Conservation (phyloP, 139 green algal species). For the Desmodesmus armatus region DNA sequence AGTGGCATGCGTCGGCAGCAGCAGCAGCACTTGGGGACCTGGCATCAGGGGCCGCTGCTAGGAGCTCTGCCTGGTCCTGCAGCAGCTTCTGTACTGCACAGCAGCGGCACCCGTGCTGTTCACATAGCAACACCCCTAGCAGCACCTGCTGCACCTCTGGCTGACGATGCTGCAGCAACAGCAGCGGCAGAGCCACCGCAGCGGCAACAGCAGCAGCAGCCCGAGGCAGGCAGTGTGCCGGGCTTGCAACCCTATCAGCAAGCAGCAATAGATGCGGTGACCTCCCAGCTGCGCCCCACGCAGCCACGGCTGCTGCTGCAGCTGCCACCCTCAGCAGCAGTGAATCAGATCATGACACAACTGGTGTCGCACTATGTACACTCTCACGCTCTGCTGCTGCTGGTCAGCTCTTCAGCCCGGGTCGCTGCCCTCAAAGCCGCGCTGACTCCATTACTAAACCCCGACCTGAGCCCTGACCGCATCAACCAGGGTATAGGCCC, state of each 20-base stretch:
- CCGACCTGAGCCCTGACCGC: too few species aligned
- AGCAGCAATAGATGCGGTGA: not conserved
- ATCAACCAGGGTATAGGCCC: not conserved
- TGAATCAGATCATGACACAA: constrained; percentile 5
- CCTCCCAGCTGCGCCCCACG: not conserved
- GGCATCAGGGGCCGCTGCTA: too few species aligned
- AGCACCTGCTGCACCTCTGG: not conserved
- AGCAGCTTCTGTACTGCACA: too few species aligned
- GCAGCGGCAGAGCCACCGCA: constrained; percentile 1
- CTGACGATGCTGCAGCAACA: not conserved
- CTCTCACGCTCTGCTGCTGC: not conserved
- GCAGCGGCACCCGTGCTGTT: too few species aligned
- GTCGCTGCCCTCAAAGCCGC: not conserved
- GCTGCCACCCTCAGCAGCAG: constrained; percentile 11
- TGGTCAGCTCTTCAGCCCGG: not conserved
- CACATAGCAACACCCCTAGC: not conserved
- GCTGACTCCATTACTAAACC: not conserved
- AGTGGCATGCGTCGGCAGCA: not conserved
- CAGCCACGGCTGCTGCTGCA: not conserved
- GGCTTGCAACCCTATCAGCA: not conserved
- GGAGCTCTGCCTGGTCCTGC: too few species aligned
- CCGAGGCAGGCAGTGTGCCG: not conserved
- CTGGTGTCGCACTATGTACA: not conserved
- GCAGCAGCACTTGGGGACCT: not conserved
- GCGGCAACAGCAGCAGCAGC: constrained; percentile 15